These are phyloP conservation scores for Rhodomyrtus psidioides DNA, from an alignment of 441 rosid species.

Conservation along the genomic window DNA sequence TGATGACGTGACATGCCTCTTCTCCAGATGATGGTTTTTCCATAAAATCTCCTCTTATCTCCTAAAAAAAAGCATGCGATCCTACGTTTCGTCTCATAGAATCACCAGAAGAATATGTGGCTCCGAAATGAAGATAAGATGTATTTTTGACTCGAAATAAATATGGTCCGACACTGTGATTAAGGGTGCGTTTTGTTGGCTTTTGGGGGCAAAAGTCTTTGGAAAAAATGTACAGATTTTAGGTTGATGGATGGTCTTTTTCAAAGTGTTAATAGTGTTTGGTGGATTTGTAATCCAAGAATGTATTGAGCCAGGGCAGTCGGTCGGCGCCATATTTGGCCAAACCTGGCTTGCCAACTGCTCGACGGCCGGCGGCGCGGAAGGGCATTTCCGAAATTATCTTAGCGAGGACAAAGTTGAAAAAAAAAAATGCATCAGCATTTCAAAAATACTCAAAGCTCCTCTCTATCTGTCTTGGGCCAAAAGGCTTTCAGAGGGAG, in stretches of 20 bases:
- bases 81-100: background rate
- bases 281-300: background rate
- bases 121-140: background rate
- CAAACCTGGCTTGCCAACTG: background rate
- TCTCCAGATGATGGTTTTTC: too few species aligned
- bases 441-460: background rate
- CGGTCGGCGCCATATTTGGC: background rate
- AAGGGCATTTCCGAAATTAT: background rate
- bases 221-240: background rate
- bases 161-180: background rate
- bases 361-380: fast-evolving
- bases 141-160: background rate
- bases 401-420: background rate
- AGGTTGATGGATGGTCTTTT: fast-evolving
- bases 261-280: fast-evolving
- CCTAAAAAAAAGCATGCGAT: background rate
- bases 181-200: background rate
- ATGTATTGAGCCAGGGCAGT: fast-evolving
- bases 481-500: background rate
- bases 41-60: background rate
- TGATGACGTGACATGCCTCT: background rate
- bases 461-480: background rate
- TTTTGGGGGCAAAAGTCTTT: background rate
- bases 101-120: background rate
- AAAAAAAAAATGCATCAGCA: background rate